Conservation (phyloP, 805 yeast species). For the Candida succiphila region DNA sequence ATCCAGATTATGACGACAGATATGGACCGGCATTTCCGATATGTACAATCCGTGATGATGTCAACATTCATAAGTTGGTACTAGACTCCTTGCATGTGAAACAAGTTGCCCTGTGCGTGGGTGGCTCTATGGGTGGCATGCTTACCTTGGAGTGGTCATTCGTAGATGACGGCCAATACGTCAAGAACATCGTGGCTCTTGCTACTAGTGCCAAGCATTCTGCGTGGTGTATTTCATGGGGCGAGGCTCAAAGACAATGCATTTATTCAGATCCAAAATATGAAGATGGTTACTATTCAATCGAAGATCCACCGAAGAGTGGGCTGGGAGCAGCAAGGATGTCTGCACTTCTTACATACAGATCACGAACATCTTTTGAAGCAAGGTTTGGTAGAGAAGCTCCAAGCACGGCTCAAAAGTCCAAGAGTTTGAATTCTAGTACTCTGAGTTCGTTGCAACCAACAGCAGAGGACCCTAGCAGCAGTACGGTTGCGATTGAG, state of each 20-base stretch:
- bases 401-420: conserved; percentile 29
- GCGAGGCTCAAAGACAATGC: conserved; percentile 95
- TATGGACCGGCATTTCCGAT: conserved; percentile 96
- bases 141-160: conserved; percentile 81
- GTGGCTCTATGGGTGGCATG: conserved; percentile 99
- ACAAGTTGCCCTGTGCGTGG: conserved; percentile 75
- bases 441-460: neutral
- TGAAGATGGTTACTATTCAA: conserved; percentile 76
- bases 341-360: conserved; percentile 89
- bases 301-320: conserved; percentile 68
- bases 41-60: conserved; percentile 90
- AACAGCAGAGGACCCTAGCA: neutral
- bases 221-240: conserved; percentile 99
- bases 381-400: conserved; percentile 79
- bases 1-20: conserved; percentile 61
- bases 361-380: conserved; percentile 89
- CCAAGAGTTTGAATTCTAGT: conserved; percentile 8
- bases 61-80: conserved; percentile 63
- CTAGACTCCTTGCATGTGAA: conserved; percentile 75
- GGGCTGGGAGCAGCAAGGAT: conserved; percentile 96
- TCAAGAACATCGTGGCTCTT: conserved; percentile 63
- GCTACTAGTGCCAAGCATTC: conserved; percentile 94
- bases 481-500: too few relatives aligned
- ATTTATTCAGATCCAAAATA: conserved; percentile 93
- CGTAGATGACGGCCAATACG: conserved; percentile 49